Evolutionary conservation across 495 filamentous ascomycete genomes (phyloP).

Genomic region (Neurospora terricola): DNA sequence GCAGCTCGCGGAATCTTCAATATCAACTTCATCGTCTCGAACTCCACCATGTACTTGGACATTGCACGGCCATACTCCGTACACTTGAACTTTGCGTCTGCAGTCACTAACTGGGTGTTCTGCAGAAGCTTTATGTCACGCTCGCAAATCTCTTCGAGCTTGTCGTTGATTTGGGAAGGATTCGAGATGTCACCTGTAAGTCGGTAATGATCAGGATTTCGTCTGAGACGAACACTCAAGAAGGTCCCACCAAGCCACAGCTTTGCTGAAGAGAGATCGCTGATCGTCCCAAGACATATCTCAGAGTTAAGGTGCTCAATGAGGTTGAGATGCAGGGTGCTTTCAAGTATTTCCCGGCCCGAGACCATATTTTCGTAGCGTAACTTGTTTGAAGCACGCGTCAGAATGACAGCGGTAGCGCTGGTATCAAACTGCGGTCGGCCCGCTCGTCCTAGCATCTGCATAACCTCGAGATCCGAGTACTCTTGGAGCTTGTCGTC

Average conservation of each 20-base stretch:
- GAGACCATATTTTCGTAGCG: conserved; percentile 78
- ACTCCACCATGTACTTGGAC: conserved; percentile 88
- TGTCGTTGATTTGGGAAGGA: conserved; percentile 49
- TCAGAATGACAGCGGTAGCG: conserved; percentile 82
- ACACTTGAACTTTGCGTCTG: conserved; percentile 42
- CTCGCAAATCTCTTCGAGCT: conserved; percentile 70
- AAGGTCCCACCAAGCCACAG: conserved; percentile 84
- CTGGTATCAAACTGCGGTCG: conserved; percentile 86
- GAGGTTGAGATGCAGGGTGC: conserved; percentile 75
- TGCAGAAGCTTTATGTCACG: conserved; percentile 65
- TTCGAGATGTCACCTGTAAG: conserved; percentile 44
- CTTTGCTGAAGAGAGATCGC: conserved; percentile 58
- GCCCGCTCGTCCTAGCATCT: conserved; percentile 93
- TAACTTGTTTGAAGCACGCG: conserved; percentile 52
- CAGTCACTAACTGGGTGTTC: conserved; percentile 47
- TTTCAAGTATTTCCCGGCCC: conserved; percentile 77
- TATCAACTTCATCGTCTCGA: conserved; percentile 76
- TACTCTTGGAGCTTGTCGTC: conserved; percentile 62
- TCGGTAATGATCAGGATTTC: conserved; percentile 72
- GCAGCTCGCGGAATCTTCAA: conserved; percentile 52
- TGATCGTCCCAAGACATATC: conserved; percentile 75
- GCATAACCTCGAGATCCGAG: conserved; percentile 90
- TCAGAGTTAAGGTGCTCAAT: conserved; percentile 94
- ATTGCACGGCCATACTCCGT: conserved; percentile 82
- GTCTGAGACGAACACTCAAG: conserved; percentile 68